Evolutionary conservation across 257 asterid species (phyloP).

Genomic region (Solanum arcanum): DNA sequence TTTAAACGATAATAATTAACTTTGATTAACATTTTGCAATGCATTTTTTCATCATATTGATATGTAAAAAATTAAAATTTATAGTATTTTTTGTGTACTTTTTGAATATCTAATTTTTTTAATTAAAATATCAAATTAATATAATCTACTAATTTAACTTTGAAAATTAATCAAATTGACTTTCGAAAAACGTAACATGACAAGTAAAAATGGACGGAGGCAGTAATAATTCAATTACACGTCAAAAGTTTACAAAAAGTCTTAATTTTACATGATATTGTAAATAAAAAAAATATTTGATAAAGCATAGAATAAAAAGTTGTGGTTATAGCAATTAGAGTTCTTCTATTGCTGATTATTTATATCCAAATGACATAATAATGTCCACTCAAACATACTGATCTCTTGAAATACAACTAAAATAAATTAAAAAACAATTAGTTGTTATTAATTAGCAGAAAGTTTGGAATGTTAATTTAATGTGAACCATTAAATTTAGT

Average conservation of each 20-base stretch:
- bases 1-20: no score
- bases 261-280: neutral
- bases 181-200: no score
- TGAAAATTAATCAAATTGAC: no score
- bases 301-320: neutral
- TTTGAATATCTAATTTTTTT: no score
- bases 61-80: no score
- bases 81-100: no score
- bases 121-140: no score
- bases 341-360: neutral
- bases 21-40: no score
- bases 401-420: neutral
- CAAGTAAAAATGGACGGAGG: no score
- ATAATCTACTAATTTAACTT: no score
- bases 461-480: neutral
- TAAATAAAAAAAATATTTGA: neutral
- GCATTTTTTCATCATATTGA: no score
- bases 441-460: neutral
- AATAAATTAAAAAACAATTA: neutral
- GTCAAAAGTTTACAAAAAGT: neutral
- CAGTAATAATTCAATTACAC: neutral
- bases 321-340: neutral
- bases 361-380: neutral
- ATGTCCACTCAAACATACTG: neutral
- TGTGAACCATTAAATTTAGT: neutral